A percentile compares a stretch with the other conserved stretches of the same genome.
Conservation (phyloP, 345 rosid species). For the Ceriops tagal region DNA sequence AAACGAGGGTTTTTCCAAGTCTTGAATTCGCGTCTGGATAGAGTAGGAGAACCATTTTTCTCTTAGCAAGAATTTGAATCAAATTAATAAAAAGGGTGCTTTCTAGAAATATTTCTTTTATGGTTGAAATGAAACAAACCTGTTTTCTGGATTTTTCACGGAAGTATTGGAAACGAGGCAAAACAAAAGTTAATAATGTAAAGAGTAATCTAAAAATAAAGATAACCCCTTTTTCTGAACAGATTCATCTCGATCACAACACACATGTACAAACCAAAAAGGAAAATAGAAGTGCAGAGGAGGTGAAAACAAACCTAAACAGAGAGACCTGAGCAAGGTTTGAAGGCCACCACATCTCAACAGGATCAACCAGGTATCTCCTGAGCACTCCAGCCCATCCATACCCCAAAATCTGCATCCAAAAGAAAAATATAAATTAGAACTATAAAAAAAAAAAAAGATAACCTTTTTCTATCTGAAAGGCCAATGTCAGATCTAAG, state of each 20-base stretch:
- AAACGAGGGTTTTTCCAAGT: no score
- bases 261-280: neutral
- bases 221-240: neutral
- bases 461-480: neutral
- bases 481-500: no score
- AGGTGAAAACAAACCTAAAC: conserved; percentile 54
- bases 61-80: no score
- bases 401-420: conserved; percentile 72
- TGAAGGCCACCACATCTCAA: conserved; percentile 99
- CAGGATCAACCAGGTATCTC: conserved; percentile 94
- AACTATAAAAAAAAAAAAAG: neutral
- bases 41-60: no score
- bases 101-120: no score
- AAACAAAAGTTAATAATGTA: neutral
- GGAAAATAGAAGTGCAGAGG: neutral
- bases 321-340: conserved; percentile 99
- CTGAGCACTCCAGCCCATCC: conserved; percentile 99
- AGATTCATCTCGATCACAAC: conserved; percentile 28
- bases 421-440: neutral
- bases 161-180: no score
- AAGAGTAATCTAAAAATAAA: no score
- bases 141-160: no score
- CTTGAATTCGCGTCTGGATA: no score
- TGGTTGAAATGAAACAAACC: no score
- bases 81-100: no score